Conservation (phyloP, 345 rosid genomes). For the Brassica napus region DNA sequence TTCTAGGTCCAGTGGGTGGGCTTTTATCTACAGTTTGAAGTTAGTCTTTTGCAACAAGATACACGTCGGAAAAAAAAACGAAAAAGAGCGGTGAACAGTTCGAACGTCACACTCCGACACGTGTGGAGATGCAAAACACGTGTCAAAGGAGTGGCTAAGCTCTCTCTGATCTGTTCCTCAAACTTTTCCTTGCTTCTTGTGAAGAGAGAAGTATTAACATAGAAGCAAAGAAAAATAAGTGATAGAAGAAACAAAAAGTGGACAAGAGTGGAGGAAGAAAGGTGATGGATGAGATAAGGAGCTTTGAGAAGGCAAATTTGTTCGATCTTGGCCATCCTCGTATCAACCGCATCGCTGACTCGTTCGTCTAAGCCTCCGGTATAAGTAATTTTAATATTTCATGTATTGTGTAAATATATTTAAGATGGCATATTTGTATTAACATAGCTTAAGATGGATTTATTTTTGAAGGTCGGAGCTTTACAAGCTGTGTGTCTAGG, state of each 20-base stretch:
- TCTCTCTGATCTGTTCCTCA: slow-evolving; percentile 28
- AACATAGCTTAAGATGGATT: background rate
- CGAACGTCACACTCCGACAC: slow-evolving; percentile 35
- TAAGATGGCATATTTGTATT: background rate
- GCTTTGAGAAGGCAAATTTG: slow-evolving; percentile 60
- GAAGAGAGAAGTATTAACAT: slow-evolving; percentile 5
- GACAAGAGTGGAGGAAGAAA: slow-evolving; percentile 40
- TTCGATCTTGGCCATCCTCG: slow-evolving; percentile 96
- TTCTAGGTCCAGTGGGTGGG: background rate
- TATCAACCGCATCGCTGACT: slow-evolving; percentile 85
- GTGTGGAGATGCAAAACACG: slow-evolving; percentile 33
- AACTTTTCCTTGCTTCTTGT: slow-evolving; percentile 23
- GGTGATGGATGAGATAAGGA: slow-evolving; percentile 53
- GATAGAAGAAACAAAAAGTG: slow-evolving; percentile 24
- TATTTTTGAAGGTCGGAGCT: slow-evolving; percentile 69
- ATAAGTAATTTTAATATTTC: slow-evolving; percentile 35
- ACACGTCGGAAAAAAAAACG: slow-evolving; percentile 26
- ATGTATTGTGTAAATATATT: background rate
- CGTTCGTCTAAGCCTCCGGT: slow-evolving; percentile 89
- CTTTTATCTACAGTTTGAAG: background rate
- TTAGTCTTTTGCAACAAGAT: background rate
- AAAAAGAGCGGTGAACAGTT: slow-evolving; percentile 17
- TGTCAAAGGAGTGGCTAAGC: slow-evolving; percentile 13
- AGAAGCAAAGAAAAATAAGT: slow-evolving; percentile 10
- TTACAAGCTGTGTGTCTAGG: slow-evolving; percentile 70